Conservation (phyloP, 1,284 basidiomycete species). For the Tilletia indica region DNA sequence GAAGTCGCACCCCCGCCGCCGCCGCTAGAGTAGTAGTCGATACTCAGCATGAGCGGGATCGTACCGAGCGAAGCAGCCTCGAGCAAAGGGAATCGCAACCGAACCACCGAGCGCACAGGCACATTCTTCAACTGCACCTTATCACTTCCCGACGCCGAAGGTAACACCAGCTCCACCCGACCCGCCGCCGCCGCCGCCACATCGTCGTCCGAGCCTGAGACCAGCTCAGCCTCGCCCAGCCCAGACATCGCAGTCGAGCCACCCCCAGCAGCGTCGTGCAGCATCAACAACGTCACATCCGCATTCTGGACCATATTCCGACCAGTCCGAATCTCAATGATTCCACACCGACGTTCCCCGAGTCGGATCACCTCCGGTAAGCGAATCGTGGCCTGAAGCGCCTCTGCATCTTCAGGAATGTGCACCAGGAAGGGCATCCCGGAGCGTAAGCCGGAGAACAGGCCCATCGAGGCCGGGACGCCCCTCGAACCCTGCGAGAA, state of each 20-base stretch:
- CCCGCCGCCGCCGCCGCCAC: neutral
- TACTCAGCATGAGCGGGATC: neutral
- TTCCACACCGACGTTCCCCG: conserved; percentile 32
- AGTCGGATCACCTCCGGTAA: conserved; percentile 38
- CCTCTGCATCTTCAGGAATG: conserved; percentile 41
- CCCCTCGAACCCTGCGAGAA: neutral
- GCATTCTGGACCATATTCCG: conserved; percentile 32
- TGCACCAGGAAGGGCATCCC: conserved; percentile 25
- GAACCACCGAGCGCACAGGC: neutral
- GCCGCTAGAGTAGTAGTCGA: conserved; percentile 17
- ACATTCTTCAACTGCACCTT: conserved; percentile 18
- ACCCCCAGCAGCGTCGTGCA: conserved; percentile 7
- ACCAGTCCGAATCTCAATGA: conserved; percentile 36
- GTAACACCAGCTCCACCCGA: neutral
- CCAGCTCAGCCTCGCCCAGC: conserved; percentile 2
- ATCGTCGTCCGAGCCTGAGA: neutral
- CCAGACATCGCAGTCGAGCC: conserved; percentile 6
- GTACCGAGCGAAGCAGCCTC: conserved; percentile 12
- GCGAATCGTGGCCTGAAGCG: conserved; percentile 27
- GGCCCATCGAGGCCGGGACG: neutral
- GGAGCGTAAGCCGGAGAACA: neutral
- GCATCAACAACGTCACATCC: conserved; percentile 27
- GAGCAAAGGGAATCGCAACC: conserved; percentile 18
- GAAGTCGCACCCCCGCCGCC: neutral
- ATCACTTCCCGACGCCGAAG: neutral